Base-by-base conservation (phyloP, 495 filamentous ascomycete genomes). In the Aspergillus carlsbadensis region DNA sequence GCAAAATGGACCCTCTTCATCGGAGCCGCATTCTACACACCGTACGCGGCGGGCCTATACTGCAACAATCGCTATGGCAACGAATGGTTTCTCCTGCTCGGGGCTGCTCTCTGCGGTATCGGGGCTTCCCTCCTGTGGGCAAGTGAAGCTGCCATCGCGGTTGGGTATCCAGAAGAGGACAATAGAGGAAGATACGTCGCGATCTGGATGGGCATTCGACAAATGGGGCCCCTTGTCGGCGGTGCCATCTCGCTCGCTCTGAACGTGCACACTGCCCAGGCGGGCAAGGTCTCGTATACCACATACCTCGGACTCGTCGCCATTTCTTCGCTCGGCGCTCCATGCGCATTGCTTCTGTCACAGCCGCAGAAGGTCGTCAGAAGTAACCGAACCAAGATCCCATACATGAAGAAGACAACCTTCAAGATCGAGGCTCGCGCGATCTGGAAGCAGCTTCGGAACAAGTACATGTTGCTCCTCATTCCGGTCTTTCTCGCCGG, bases 181-280 rank as follows among this genome's bases (percentile, higher is more conserved):
- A 76, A 83, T 51, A 65, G 81, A 10, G 81, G 81, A 11, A 14
- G 37, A 64, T 54, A 54, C 13, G 70, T 81, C 24, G 79, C 75
- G 22, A 82, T 83, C 43, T 85, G 82, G 81, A 75, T 84, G 34
- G 76, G 78, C 29, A 77, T 84, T 29, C 76, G 79, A 10, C 79
- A 83, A 41, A 70, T 82, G 24, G 82, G 82, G 6, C 78, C 81
- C 21, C 65, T 85, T 2, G 73, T 84, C 48, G 82, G 81, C 0
- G 72, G 73, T 10, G 75, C 81, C n/a, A 81, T 85, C 49, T 77
- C 79, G 42, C 76, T 85, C 1, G 77, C 71, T 1, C 65, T 84
- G 21, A 85, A 85, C 58, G 70, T 73, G 29, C 62, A 73, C 24
- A 63, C 70, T 5, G 66, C 72, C 17, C 65, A 70, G 2, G 70